Evolutionary conservation across 441 rosid species (phyloP).

Genomic region (Gossypium trilobum): DNA sequence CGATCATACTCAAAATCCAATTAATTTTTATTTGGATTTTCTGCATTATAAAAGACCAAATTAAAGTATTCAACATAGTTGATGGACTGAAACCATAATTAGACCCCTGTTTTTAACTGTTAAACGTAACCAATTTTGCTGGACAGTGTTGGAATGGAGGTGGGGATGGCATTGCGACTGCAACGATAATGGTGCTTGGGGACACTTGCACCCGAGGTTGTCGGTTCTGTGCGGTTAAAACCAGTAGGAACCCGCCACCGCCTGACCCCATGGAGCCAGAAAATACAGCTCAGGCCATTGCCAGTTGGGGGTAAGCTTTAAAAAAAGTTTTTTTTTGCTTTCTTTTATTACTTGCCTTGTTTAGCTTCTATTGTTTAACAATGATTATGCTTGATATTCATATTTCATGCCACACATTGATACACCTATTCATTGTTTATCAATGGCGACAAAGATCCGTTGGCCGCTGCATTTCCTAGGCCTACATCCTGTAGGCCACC

Average conservation of each 20-base stretch:
- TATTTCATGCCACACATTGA: background rate
- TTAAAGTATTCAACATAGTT: too few relatives aligned
- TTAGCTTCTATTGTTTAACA: background rate
- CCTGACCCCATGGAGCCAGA: constrained; percentile 93
- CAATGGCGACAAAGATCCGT: background rate
- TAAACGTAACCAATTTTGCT: background rate
- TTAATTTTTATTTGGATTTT: too few relatives aligned
- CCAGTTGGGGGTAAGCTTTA: constrained; percentile 77
- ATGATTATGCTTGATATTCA: background rate
- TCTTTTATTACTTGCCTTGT: background rate
- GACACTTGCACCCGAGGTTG: constrained; percentile 98
- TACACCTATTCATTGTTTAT: background rate
- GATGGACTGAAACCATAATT: too few relatives aligned
- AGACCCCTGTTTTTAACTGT: background rate
- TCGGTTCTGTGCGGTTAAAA: constrained; percentile 95
- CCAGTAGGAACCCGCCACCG: constrained; percentile 80
- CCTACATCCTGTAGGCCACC: background rate
- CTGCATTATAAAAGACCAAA: too few relatives aligned
- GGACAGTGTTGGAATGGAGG: constrained; percentile 98
- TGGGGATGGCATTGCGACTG: constrained; percentile 87
- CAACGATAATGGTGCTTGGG: constrained; percentile 92
- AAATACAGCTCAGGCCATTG: constrained; percentile 80
- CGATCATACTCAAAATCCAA: too few relatives aligned
- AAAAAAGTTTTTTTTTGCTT: background rate
- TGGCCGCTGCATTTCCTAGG: background rate